These are phyloP conservation scores for Scleroderma citrinum DNA, from an alignment of 768 basidiomycete genomes.

Conservation along the genomic window DNA sequence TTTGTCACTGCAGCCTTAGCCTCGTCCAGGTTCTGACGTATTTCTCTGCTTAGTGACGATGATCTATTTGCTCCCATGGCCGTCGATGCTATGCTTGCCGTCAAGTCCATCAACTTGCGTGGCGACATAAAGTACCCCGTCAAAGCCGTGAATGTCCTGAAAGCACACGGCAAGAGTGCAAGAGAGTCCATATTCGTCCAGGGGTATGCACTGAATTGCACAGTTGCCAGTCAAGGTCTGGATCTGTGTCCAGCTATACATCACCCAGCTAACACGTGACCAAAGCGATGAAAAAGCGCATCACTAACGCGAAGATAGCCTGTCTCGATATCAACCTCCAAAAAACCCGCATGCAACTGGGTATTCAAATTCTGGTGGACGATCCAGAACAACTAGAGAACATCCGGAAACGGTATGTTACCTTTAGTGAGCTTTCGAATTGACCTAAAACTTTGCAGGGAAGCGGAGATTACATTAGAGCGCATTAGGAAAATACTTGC, in stretches of 20 bases:
- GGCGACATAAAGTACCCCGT: constrained; percentile 99
- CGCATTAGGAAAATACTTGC: constrained; percentile 93
- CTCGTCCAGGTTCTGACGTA: constrained; percentile 1
- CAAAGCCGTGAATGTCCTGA: constrained; percentile 97
- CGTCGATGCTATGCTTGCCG: constrained; percentile 97
- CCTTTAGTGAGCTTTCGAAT: neutral
- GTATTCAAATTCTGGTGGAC: constrained; percentile 94
- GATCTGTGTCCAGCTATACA: constrained; percentile 12
- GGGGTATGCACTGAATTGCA: constrained; percentile 97
- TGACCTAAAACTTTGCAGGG: constrained; percentile 42
- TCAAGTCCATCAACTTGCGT: constrained; percentile 87
- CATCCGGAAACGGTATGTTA: constrained; percentile 79
- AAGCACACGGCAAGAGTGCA: constrained; percentile 95
- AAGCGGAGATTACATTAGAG: constrained; percentile 94
- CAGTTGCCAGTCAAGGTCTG: constrained; percentile 94
- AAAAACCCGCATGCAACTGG: constrained; percentile 95
- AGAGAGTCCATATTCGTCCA: constrained; percentile 92
- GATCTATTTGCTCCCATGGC: constrained; percentile 98
- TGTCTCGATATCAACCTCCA: constrained; percentile 97
- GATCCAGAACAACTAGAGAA: constrained; percentile 95
- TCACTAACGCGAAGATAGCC: constrained; percentile 92
- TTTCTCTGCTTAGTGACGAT: constrained; percentile 65
- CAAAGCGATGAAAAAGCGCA: constrained; percentile 94
- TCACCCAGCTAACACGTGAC: constrained; percentile 3
- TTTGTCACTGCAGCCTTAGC: constrained; percentile 37